phyloP scores from a whole-genome alignment of 2,329 filamentous ascomycete genomes.

The Colletotrichum sp. region DNA sequence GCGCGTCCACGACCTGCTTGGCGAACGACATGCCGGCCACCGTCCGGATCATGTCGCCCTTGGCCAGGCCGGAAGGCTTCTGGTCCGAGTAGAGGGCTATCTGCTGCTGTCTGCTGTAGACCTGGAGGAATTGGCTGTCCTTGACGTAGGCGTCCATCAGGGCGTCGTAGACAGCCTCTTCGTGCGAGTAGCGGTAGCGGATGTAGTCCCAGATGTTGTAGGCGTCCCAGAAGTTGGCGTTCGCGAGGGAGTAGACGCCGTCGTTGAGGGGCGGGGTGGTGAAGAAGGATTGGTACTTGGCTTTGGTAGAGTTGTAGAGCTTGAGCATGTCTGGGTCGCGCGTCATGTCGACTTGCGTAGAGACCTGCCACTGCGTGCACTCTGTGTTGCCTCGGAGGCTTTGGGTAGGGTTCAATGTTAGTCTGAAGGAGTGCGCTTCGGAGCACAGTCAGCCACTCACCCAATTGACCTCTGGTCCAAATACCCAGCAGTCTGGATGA shows the following conservation, averaged over 20 bases:
- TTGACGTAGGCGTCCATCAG: constrained; percentile 39
- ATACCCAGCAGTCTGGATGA: constrained; percentile 59
- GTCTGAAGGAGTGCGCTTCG: background rate
- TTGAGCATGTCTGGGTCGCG: constrained; percentile 27
- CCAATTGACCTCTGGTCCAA: constrained; percentile 49
- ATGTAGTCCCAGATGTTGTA: constrained; percentile 61
- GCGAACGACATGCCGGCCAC: constrained; percentile 61
- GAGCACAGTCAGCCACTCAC: constrained; percentile 37
- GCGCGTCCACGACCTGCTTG: constrained; percentile 44
- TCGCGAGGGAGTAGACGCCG: constrained; percentile 36
- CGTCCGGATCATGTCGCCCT: constrained; percentile 48
- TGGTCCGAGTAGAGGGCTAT: constrained; percentile 60
- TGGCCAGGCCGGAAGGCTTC: constrained; percentile 55
- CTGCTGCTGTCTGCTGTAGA: constrained; percentile 73
- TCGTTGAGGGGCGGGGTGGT: constrained; percentile 35
- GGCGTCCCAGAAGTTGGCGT: constrained; percentile 53
- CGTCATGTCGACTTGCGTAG: constrained; percentile 30
- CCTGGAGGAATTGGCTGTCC: constrained; percentile 57
- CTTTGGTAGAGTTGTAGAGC: constrained; percentile 31
- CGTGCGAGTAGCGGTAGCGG: constrained; percentile 58
- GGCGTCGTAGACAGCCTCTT: constrained; percentile 42
- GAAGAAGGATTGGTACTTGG: constrained; percentile 51
- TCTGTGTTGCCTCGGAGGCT: constrained; percentile 43
- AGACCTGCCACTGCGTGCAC: constrained; percentile 43
- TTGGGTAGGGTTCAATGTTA: background rate